Evolutionary conservation across 1,139 yeast species (phyloP).

Genomic region (Suhomyces yuchorum): DNA sequence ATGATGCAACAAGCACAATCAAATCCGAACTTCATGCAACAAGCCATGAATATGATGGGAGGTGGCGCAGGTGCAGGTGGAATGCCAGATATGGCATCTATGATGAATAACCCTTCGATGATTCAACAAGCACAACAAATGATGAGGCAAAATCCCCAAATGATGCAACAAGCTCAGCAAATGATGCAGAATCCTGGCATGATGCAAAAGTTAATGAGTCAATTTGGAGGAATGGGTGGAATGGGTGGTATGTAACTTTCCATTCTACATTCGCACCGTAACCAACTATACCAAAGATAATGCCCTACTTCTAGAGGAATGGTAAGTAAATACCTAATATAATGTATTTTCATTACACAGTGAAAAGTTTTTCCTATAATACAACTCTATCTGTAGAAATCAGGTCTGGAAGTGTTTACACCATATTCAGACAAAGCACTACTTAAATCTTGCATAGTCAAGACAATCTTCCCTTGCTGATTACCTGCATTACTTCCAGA

Average conservation of each 20-base stretch:
- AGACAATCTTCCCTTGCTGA: constrained; percentile 73
- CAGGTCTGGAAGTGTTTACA: constrained; percentile 85
- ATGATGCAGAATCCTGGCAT: constrained; percentile 65
- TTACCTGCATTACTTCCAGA: constrained; percentile 51
- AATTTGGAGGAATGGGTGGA: constrained; percentile 55
- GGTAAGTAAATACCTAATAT: not conserved
- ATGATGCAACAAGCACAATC: constrained; percentile 48
- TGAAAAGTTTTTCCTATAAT: not conserved
- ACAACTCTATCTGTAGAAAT: constrained; percentile 63
- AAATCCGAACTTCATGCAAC: constrained; percentile 56
- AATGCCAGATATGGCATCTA: constrained; percentile 36
- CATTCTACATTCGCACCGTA: no score
- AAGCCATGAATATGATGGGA: constrained; percentile 40
- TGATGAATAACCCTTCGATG: constrained; percentile 40
- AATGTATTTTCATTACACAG: not conserved
- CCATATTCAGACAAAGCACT: constrained; percentile 93
- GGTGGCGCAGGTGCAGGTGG: constrained; percentile 40
- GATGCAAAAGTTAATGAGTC: constrained; percentile 80
- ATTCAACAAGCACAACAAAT: constrained; percentile 50
- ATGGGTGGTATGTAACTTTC: constrained; percentile 27
- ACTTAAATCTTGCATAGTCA: constrained; percentile 87
- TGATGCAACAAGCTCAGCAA: constrained; percentile 60
- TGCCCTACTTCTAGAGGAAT: not conserved
- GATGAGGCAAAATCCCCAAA: constrained; percentile 59
- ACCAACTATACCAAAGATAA: not conserved